Evolutionary conservation across 352 stramenopile species (phyloP).

Genomic region (Globisporangium canariense): DNA sequence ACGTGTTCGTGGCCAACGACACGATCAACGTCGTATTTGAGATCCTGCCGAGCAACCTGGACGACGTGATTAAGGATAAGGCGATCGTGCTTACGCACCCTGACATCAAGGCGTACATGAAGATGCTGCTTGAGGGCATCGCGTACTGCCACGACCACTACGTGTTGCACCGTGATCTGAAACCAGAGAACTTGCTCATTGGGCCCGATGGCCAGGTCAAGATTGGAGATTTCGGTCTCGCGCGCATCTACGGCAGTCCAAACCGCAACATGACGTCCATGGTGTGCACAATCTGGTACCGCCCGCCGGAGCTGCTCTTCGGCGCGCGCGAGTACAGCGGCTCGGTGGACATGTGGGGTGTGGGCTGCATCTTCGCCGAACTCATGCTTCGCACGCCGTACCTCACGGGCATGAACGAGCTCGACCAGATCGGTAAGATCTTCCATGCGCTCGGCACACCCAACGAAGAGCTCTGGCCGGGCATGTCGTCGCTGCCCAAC

Average conservation of each 20-base stretch:
- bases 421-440: conserved; percentile 86
- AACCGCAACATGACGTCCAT: conserved; percentile 89
- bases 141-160: conserved; percentile 82
- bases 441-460: conserved; percentile 85
- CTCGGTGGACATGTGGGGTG: conserved; percentile 86
- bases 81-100: conserved; percentile 75
- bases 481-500: conserved; percentile 68
- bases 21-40: conserved; percentile 91
- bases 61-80: conserved; percentile 90
- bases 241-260: conserved; percentile 76
- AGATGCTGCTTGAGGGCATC: conserved; percentile 78
- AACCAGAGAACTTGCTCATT: conserved; percentile 87
- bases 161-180: conserved; percentile 85
- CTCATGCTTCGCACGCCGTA: conserved; percentile 82
- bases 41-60: conserved; percentile 82
- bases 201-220: conserved; percentile 78
- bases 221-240: conserved; percentile 87
- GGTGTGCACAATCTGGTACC: conserved; percentile 89
- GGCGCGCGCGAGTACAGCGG: conserved; percentile 81
- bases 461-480: conserved; percentile 74
- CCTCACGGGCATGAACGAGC: conserved; percentile 76
- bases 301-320: conserved; percentile 85
- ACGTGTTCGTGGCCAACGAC: conserved; percentile 86
- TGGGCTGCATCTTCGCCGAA: conserved; percentile 86
- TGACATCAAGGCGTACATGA: conserved; percentile 88